Percentiles rank a stretch among this genome's conserved stretches.
phyloP scores from a whole-genome alignment of 169 alveolate species.

The Cytauxzoon felis region DNA sequence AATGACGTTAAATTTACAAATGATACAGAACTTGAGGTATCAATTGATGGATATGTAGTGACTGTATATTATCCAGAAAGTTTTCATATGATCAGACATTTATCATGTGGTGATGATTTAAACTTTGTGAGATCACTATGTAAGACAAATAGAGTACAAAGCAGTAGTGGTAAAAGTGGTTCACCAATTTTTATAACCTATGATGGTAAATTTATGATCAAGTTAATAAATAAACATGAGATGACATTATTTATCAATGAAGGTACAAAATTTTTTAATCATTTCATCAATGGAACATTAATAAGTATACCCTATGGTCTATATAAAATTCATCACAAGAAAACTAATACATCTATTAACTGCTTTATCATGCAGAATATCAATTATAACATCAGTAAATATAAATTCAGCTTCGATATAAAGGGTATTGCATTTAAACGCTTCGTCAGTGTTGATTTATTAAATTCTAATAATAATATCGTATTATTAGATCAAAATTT shows the following conservation, averaged over 20 bases:
- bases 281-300: conserved; percentile 33
- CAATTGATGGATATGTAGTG: conserved; percentile 4
- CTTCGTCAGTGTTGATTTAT: conserved; percentile 3
- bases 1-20: neutral
- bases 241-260: conserved; percentile 30
- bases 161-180: conserved; percentile 61
- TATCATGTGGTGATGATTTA: conserved; percentile 48
- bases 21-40: neutral
- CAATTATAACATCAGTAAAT: conserved; percentile 2
- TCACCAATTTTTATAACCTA: conserved; percentile 53
- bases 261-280: conserved; percentile 32
- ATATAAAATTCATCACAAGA: conserved; percentile 18
- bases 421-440: conserved; percentile 58
- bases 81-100: conserved; percentile 29
- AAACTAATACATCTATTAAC: conserved; percentile 13
- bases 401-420: conserved; percentile 46
- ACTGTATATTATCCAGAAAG: conserved; percentile 29
- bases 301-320: conserved; percentile 56
- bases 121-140: conserved; percentile 49
- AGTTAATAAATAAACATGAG: conserved; percentile 47
- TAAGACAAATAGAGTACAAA: conserved; percentile 17
- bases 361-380: conserved; percentile 59
- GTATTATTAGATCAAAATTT: conserved; percentile 59
- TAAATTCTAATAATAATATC: neutral
- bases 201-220: conserved; percentile 50